These are phyloP conservation scores for Gnomoniopsis sp. DNA, from an alignment of 2,329 filamentous ascomycete species.

Conservation along the genomic window DNA sequence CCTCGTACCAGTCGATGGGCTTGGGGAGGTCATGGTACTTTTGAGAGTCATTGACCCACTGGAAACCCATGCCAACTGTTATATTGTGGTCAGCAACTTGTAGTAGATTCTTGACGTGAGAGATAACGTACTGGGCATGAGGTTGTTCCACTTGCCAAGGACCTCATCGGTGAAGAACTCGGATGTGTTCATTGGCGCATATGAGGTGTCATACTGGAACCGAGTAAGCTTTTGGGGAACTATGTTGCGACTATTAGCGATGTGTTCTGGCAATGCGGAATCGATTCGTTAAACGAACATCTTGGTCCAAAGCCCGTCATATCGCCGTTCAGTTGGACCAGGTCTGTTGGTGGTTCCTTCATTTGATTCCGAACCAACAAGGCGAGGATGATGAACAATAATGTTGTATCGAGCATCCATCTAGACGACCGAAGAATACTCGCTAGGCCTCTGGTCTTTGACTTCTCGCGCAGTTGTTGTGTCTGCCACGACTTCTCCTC, in stretches of 20 bases:
- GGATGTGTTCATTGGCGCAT: conserved; percentile 32
- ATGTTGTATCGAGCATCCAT: conserved; percentile 36
- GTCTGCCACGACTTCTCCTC: conserved; percentile 33
- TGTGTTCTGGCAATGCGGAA: conserved; percentile 6
- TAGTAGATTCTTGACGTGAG: not conserved
- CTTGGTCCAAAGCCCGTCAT: conserved; percentile 34
- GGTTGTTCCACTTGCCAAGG: conserved; percentile 32
- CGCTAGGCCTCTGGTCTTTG: conserved; percentile 21
- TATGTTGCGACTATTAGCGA: conserved; percentile 8
- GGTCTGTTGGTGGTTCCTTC: conserved; percentile 19
- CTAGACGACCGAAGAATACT: conserved; percentile 29
- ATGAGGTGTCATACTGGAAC: conserved; percentile 32
- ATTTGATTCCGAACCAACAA: conserved; percentile 32
- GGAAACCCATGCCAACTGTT: conserved; percentile 33
- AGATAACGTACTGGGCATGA: conserved; percentile 30
- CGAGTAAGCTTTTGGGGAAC: conserved; percentile 30
- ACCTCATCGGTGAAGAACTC: conserved; percentile 34
- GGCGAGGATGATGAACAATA: conserved; percentile 35
- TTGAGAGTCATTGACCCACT: conserved; percentile 32
- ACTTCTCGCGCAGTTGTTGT: conserved; percentile 24
- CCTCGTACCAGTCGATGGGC: conserved; percentile 31
- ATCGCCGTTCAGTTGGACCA: conserved; percentile 33
- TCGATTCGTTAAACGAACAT: conserved; percentile 20
- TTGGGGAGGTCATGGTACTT: conserved; percentile 33
- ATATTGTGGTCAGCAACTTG: conserved; percentile 2